Base-by-base conservation (phyloP, 345 rosid species). In the Cardamine occulta region DNA sequence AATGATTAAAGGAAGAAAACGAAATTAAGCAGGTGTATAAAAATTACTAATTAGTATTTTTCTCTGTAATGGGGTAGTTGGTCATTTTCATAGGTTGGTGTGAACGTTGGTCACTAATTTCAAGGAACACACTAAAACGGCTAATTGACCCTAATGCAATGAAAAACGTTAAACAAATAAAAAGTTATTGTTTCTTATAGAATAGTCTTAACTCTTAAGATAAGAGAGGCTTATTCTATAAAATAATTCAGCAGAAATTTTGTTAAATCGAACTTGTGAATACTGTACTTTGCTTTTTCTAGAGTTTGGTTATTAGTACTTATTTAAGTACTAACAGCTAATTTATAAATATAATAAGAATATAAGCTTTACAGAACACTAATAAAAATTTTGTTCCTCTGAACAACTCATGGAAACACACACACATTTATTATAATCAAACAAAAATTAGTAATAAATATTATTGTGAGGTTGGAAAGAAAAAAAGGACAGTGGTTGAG, bases 401-500 rank as follows among this genome's bases (percentile, higher is more conserved):
- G n/a, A 62, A 53, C 64, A 7, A 53, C 24, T 31, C 42, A 76
- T 69, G 59, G 8, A 14, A 44, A 62, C 52, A 62, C n/a, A 62
- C 35, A 42, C 31, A 44, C 23, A 26, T 11, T 10, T 6, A 51
- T 42, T 23, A 69, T 44, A 31, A 42, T 8, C 0, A 49, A 67
- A 49, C 1, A 17, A 39, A 60, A 32, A 29, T 2, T 73, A 69
- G 42, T 31, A 31, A 69, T 51, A 42, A 2, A 19, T 8, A 31
- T 8, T 8, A 13, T 60, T 78, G 52, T 66, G 64, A 66, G 70
- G 81, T 67, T 72, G 73, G 63, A 73, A 72, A 78, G 77, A 78
- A 66, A 73, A 78, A 61, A 73, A 51, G 49, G 76, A 48, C 71
- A 79, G 78, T 78, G 65, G 81, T 74, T 78, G 76, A 63, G 68